Evolutionary conservation across 2,329 filamentous ascomycete genomes (phyloP).

Genomic region (Metarhizium guizhouense): DNA sequence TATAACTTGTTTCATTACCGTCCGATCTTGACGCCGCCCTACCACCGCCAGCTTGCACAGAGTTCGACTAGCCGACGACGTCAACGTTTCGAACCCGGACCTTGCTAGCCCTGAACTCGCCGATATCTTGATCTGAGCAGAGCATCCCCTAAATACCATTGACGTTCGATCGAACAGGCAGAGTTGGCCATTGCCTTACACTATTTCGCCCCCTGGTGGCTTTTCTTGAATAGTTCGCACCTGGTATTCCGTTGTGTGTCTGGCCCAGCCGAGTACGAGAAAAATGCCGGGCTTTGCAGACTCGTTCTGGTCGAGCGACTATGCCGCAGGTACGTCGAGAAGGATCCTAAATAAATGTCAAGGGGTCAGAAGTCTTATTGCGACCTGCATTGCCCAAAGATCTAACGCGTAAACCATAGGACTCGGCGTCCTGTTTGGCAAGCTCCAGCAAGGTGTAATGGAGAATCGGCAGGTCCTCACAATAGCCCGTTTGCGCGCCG

Average conservation of each 20-base stretch:
- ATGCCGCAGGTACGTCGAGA: conserved; percentile 67
- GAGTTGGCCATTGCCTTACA: neutral
- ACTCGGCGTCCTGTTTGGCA: conserved; percentile 87
- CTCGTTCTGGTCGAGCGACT: conserved; percentile 97
- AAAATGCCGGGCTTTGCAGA: conserved; percentile 82
- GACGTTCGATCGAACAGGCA: neutral
- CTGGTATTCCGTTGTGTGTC: neutral
- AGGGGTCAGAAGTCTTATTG: neutral
- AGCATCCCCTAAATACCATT: neutral
- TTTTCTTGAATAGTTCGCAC: neutral
- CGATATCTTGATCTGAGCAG: neutral
- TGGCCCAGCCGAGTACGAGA: conserved; percentile 19
- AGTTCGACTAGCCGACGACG: neutral
- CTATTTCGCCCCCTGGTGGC: neutral
- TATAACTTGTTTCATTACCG: neutral
- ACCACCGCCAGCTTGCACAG: neutral
- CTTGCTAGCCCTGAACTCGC: neutral
- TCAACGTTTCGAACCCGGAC: neutral
- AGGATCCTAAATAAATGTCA: neutral
- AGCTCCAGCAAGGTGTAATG: conserved; percentile 90
- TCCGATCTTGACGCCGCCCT: neutral
- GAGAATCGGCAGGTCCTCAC: conserved; percentile 93
- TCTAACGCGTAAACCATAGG: conserved; percentile 33
- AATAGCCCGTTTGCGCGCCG: conserved; percentile 86
- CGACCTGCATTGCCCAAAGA: neutral